Conservation (phyloP, 129 eudicot genomes). For the Centaurea solstitialis region DNA sequence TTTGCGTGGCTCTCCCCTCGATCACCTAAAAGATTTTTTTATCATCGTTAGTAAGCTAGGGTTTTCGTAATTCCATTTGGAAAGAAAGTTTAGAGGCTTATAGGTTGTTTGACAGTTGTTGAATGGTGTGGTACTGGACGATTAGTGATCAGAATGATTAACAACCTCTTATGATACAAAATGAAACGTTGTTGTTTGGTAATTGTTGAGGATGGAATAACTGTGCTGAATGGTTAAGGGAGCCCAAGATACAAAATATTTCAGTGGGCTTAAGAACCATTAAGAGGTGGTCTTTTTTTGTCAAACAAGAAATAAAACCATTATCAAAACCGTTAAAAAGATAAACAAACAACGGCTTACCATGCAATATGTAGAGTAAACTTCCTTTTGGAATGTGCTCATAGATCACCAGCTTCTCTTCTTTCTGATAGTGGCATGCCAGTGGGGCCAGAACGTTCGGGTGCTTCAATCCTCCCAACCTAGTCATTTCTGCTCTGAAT, state of each 20-base stretch:
- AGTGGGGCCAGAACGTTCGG: conserved; percentile 58
- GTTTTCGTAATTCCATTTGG: neutral
- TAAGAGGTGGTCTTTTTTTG: too few species aligned
- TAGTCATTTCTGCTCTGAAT: conserved; percentile 50
- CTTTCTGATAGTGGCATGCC: conserved; percentile 66
- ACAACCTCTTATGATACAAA: too few species aligned
- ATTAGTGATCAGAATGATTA: too few species aligned
- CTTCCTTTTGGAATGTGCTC: conserved; percentile 76
- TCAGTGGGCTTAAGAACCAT: too few species aligned
- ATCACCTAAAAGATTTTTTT: conserved; percentile 45
- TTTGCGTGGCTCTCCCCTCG: conserved; percentile 46
- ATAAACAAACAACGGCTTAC: conserved; percentile 14
- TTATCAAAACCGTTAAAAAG: too few species aligned
- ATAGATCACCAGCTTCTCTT: conserved; percentile 66
- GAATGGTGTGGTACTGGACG: too few species aligned
- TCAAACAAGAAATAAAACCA: too few species aligned
- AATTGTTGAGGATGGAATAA: too few species aligned
- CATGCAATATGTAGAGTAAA: conserved; percentile 59
- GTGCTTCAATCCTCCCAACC: conserved; percentile 54
- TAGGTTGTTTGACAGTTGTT: too few species aligned
- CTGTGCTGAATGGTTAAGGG: too few species aligned
- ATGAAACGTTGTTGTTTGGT: too few species aligned
- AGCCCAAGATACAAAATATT: too few species aligned
- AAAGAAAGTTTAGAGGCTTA: neutral
- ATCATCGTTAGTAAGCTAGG: neutral